phyloP scores from a whole-genome alignment of 139 green algal species.

The Chlorella sp. region DNA sequence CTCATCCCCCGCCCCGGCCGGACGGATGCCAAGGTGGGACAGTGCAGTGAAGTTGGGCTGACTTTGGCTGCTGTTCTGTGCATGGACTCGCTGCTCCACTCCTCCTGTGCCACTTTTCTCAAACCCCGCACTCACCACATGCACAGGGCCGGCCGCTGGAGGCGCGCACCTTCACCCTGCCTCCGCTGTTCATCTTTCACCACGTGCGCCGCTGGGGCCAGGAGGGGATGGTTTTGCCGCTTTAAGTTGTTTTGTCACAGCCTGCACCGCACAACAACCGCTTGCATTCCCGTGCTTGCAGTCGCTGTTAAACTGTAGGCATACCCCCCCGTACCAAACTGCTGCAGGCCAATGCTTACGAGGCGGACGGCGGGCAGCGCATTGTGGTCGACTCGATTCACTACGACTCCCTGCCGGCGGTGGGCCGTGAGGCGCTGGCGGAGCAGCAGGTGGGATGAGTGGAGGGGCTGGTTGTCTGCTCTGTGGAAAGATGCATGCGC shows the following conservation, averaged over 20 bases:
- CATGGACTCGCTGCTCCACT: background rate
- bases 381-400: slow-evolving; percentile 68
- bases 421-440: slow-evolving; percentile 36
- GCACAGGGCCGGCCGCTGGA: background rate
- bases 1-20: slow-evolving; percentile 37
- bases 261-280: too few species aligned
- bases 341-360: slow-evolving; percentile 68
- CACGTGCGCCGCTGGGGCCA: slow-evolving; percentile 34
- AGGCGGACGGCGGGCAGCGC: slow-evolving; percentile 29
- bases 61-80: background rate
- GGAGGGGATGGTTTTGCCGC: too few species aligned
- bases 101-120: background rate
- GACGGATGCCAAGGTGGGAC: background rate
- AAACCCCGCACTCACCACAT: background rate
- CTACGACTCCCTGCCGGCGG: slow-evolving; percentile 52
- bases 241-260: too few species aligned
- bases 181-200: slow-evolving; percentile 77
- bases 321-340: too few species aligned
- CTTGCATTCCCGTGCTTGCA: too few species aligned
- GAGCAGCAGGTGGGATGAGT: slow-evolving; percentile 7
- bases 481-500: background rate
- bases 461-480: background rate
- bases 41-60: background rate
- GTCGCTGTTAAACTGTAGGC: too few species aligned
- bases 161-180: background rate